A percentile compares a stretch with the other conserved stretches of the same genome.
phyloP scores from a whole-genome alignment of 2,329 filamentous ascomycete species.

The Penicillium sclerotiorum region DNA sequence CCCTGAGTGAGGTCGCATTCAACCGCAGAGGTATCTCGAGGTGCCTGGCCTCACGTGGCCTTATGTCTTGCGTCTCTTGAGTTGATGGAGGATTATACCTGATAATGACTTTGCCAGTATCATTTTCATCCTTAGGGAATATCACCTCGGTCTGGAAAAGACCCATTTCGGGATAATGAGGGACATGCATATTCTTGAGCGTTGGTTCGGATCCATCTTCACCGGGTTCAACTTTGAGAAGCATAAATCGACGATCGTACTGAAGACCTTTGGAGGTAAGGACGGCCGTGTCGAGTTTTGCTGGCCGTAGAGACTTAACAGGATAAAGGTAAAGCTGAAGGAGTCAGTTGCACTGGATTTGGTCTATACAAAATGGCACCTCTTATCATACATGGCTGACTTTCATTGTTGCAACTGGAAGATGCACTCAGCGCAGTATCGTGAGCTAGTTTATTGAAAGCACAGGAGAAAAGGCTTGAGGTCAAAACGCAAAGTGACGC shows the following conservation, averaged over 20 bases:
- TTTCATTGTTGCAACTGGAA: constrained; percentile 39
- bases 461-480: too few species aligned
- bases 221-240: constrained; percentile 55
- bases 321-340: constrained; percentile 70
- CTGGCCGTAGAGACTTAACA: constrained; percentile 70
- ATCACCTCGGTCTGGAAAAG: constrained; percentile 65
- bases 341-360: background rate
- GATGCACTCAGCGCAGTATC: too few species aligned
- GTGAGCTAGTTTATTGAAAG: too few species aligned
- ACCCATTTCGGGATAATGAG: constrained; percentile 60
- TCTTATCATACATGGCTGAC: constrained; percentile 34
- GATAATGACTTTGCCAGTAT: constrained; percentile 43
- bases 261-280: constrained; percentile 64
- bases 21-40: constrained; percentile 59
- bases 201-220: constrained; percentile 16
- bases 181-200: constrained; percentile 63
- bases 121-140: constrained; percentile 21
- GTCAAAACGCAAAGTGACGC: too few species aligned
- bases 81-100: constrained; percentile 37
- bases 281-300: constrained; percentile 56
- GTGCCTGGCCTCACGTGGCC: constrained; percentile 14
- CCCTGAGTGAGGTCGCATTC: constrained; percentile 44
- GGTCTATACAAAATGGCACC: background rate
- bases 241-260: constrained; percentile 72
- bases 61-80: constrained; percentile 28